A percentile compares a stretch with the other conserved stretches of the same genome.
phyloP scores from a whole-genome alignment of 108 stramenopile genomes.

The Skeletonema marinoi region DNA sequence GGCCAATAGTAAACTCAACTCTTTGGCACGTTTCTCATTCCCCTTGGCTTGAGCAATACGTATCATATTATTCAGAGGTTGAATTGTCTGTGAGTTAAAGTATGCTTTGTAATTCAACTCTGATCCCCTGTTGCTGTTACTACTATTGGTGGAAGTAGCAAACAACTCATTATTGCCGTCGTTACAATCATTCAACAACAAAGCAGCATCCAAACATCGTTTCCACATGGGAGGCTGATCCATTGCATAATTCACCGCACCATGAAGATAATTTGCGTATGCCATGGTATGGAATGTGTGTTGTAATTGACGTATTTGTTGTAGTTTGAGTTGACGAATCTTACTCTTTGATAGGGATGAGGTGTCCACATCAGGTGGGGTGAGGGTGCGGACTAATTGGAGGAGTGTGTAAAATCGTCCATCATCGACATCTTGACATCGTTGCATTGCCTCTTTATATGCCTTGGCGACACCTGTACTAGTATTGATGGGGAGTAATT shows the following conservation, averaged over 20 bases:
- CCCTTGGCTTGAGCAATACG: slow-evolving; percentile 62
- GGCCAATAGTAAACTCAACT: slow-evolving; percentile 47
- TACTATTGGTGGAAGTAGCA: not conserved
- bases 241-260: slow-evolving; percentile 13
- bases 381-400: not conserved
- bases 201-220: slow-evolving; percentile 37
- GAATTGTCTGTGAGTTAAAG: slow-evolving; percentile 29
- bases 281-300: slow-evolving; percentile 7
- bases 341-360: not conserved
- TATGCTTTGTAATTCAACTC: slow-evolving; percentile 13
- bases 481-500: not conserved
- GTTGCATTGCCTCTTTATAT: slow-evolving; percentile 5
- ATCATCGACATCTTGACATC: slow-evolving; percentile 46
- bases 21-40: slow-evolving; percentile 58
- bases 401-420: slow-evolving; percentile 33
- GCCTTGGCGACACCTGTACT: not conserved
- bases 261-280: slow-evolving; percentile 30
- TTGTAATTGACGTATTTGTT: not conserved
- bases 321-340: not conserved
- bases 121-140: not conserved
- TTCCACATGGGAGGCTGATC: slow-evolving; percentile 40
- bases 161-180: not conserved
- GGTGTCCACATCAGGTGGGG: not conserved
- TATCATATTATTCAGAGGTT: slow-evolving; percentile 54
- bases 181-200: not conserved